Base-by-base conservation (phyloP, 2,329 filamentous ascomycete genomes). In the Apiospora arundinis region DNA sequence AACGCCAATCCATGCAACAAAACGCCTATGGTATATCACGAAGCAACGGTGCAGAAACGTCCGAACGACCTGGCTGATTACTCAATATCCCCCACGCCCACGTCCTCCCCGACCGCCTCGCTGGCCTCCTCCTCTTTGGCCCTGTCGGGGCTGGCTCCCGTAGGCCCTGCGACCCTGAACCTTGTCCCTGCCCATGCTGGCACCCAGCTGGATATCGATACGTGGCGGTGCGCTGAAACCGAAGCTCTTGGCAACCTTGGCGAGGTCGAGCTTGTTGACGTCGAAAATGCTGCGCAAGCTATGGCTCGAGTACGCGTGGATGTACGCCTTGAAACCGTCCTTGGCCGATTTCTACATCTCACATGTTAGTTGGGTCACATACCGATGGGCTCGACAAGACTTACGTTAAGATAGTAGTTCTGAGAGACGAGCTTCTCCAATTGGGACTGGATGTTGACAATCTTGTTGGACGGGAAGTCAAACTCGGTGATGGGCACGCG, bases 381-480 rank as follows among this genome's bases (percentile, higher is more conserved):
- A 12, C 9, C 4, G 9, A 40, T 23, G 32, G 32, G 3, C 18
- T 23, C 32, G 4, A 28, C 40, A 42, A 63, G 14, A 76, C 86
- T 89, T 89, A 97, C 96, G 85, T 98, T 96, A 72, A 99, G 88
- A 82, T 98, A 98, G 86, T 98, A 98, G 83, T 99, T 98, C 81
- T 96, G 93, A 42, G 90, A 90, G 77, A 99, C 97, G 75, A 98
- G 89, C 84, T 95, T 96, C 87, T 98, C 95, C 12, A 98, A 89
- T 82, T 98, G 95, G 77, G 93, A 91, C 85, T 97, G 92, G 76
- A 97, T 91, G 78, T 97, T 96, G 78, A 95, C 87, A 75, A 99
- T 94, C 87, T 97, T 97, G 85, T 93, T 95, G 71, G 91, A 87
- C 1, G 95, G 95, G 80, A 99, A 96, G 79, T 98, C 95, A 78